Evolutionary conservation across 106 monocot genomes (phyloP), one percentile per base, ranked within the genome.

Genomic region (Allium fistulosum): DNA sequence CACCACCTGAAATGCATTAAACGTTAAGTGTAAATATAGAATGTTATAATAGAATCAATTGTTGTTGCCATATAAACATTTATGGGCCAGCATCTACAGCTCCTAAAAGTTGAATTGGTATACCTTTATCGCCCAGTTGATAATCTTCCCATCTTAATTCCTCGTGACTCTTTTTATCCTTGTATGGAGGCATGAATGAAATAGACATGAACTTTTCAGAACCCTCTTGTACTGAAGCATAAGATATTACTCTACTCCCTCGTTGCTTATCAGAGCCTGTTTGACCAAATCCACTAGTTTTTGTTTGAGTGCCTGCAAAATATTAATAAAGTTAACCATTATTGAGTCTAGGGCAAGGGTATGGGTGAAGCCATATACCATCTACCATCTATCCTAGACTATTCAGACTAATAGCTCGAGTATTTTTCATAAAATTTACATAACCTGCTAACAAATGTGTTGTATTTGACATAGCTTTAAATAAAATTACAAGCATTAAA

Each of bases 71-170:
- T 37, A 13, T 6, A 11, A 7, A 46, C 47, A 9, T 13, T 5
- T n/a, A 45, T 15, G 18, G 46, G 10, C 60, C 60, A 26, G 18
- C 28, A 16, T 11, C 60, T 9, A 18, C 6, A 17, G 28, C 7
- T 2, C 60, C 17, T 61, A 28, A 61, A n/a, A 3, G 26, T 61
- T 55, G 53, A 12, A 12, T 55, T 55, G 53, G 53, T 8, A 12
- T 48, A 97, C 97, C 97, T 87, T 97, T 92, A 63, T 97, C 97
- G 51, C 92, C 89, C 72, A 75, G 89, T 74, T 92, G 97, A 72
- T 97, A 97, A 49, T 97, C 97, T 70, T 92, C 97, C 97, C 97
- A 97, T 68, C 97, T 78, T 74, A 97, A 66, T 46, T 97, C 97
- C 63, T 97, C 97, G 22, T 92, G 97, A 73, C 92, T 85, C 37